These are phyloP conservation scores for Lachancea sp. DNA, from an alignment of 805 yeast species.

Conservation along the genomic window DNA sequence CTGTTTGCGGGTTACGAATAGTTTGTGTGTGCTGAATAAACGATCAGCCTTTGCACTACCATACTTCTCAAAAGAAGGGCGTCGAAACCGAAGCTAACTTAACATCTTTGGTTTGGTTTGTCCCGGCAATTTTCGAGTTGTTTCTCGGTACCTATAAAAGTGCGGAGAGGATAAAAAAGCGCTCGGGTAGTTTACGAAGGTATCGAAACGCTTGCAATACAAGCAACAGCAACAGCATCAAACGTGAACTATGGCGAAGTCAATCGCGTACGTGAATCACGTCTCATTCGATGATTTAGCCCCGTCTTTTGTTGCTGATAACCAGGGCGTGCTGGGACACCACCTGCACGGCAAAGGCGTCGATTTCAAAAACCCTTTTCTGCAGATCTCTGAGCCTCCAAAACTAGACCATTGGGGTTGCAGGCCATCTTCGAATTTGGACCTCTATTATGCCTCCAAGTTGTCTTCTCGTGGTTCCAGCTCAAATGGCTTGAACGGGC, in stretches of 20 bases:
- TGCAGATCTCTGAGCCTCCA: slow-evolving; percentile 21
- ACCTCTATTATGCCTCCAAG: slow-evolving; percentile 1
- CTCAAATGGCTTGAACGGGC: not conserved
- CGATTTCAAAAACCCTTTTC: slow-evolving; percentile 21
- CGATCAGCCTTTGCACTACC: too few species aligned
- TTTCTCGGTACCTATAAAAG: too few species aligned
- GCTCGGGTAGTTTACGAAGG: not conserved
- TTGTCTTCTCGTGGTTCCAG: slow-evolving; percentile 7
- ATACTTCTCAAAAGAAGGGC: too few species aligned
- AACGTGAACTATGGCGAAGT: not conserved
- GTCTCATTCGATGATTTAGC: slow-evolving; percentile 32
- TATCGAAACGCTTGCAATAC: not conserved
- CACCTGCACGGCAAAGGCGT: slow-evolving; percentile 19
- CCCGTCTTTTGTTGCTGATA: slow-evolving; percentile 13
- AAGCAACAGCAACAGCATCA: not conserved
- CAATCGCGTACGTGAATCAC: slow-evolving; percentile 18
- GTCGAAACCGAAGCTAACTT: too few species aligned
- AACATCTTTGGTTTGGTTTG: too few species aligned
- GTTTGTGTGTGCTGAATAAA: too few species aligned
- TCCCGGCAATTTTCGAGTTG: too few species aligned
- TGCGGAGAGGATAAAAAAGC: too few species aligned
- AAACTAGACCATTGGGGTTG: not conserved
- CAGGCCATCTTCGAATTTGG: slow-evolving; percentile 3
- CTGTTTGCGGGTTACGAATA: too few species aligned
- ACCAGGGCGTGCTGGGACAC: slow-evolving; percentile 10